phyloP scores from a whole-genome alignment of 2,329 filamentous ascomycete genomes.

The Dothidotthia symphoricarpi region DNA sequence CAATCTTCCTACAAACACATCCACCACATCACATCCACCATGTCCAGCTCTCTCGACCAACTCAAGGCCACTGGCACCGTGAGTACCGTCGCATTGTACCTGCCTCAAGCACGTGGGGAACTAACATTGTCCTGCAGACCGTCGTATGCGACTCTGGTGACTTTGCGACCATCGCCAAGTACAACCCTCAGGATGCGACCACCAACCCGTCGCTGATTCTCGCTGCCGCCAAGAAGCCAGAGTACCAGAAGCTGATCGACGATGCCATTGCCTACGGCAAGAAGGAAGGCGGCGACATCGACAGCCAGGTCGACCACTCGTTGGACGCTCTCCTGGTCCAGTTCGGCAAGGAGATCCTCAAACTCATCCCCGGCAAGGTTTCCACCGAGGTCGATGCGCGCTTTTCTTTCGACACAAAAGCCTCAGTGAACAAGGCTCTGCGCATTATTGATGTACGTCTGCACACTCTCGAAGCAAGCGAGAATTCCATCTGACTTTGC shows the following conservation, averaged over 20 bases:
- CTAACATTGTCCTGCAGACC: conserved; percentile 55
- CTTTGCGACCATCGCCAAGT: conserved; percentile 87
- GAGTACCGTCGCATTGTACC: no score
- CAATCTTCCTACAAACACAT: conserved; percentile 5
- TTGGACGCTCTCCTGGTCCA: conserved; percentile 94
- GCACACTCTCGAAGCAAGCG: background rate
- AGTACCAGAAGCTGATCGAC: conserved; percentile 92
- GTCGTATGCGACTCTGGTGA: conserved; percentile 97
- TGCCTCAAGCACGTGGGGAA: conserved; percentile 8
- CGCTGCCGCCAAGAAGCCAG: conserved; percentile 94
- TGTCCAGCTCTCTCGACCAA: conserved; percentile 91
- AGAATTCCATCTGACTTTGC: conserved; percentile 20
- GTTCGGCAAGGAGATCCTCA: conserved; percentile 96
- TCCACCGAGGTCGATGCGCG: conserved; percentile 97
- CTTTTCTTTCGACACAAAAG: conserved; percentile 93
- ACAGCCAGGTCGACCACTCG: conserved; percentile 82
- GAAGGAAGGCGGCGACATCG: conserved; percentile 63
- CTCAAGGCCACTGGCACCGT: conserved; percentile 96
- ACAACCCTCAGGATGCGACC: conserved; percentile 99
- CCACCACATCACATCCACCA: conserved; percentile 43
- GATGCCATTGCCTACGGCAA: conserved; percentile 83
- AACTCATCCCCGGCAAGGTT: conserved; percentile 97
- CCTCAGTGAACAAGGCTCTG: conserved; percentile 90
- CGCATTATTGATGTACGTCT: conserved; percentile 85
- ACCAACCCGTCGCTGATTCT: conserved; percentile 99